These are phyloP conservation scores for Schizosaccharomyces versatilis DNA, from an alignment of 1,139 yeast genomes.

Conservation along the genomic window DNA sequence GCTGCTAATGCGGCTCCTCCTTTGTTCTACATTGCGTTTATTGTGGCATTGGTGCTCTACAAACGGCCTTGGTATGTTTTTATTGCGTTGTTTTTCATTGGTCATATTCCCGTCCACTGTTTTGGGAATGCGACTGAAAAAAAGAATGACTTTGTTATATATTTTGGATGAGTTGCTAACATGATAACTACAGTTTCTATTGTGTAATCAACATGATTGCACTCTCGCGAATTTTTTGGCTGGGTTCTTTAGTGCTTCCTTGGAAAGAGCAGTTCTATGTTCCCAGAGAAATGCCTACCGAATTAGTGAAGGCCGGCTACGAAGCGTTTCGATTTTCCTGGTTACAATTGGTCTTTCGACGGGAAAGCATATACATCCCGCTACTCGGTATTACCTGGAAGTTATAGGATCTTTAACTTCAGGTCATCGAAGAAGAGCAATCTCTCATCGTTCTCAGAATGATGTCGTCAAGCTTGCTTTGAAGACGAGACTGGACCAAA, in stretches of 20 bases:
- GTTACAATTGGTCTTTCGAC: neutral
- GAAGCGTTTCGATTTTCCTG: neutral
- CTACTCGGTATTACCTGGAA: neutral
- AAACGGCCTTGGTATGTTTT: neutral
- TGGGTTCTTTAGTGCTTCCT: neutral
- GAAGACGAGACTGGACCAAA: neutral
- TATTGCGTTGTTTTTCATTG: neutral
- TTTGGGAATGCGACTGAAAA: neutral
- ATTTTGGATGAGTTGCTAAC: neutral
- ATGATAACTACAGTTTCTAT: neutral
- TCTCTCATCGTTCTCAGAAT: neutral
- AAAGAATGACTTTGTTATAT: neutral
- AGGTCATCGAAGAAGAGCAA: neutral
- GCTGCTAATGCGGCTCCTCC: constrained; percentile 1
- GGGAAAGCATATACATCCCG: neutral
- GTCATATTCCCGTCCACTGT: neutral
- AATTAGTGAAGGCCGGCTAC: neutral
- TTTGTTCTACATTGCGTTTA: neutral
- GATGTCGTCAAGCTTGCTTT: neutral
- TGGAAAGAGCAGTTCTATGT: neutral
- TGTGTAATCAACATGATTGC: neutral
- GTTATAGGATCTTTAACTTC: neutral
- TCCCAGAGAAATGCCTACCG: neutral
- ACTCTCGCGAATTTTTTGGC: neutral
- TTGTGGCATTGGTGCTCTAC: neutral